Percentiles rank a stretch among this genome's conserved stretches.
phyloP scores from a whole-genome alignment of 352 stramenopile species.

The Globisporangium megalacanthum region DNA sequence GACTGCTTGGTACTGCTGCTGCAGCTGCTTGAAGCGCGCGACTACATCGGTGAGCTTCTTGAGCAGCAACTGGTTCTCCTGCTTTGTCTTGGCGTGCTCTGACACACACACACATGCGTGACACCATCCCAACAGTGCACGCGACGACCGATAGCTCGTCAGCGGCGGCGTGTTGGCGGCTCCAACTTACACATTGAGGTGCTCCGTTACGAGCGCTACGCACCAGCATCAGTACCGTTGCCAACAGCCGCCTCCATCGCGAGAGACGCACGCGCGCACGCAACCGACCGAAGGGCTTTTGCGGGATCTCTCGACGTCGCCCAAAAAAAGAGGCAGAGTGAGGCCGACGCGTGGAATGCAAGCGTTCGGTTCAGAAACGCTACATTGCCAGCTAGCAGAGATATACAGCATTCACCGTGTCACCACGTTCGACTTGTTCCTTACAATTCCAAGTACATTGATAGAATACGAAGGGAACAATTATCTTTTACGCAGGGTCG shows the following conservation, averaged over 20 bases:
- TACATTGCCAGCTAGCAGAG: too few relatives aligned
- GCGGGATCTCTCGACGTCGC: conserved; percentile 4
- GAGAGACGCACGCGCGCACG: not conserved
- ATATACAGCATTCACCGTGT: too few relatives aligned
- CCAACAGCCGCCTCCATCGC: conserved; percentile 4
- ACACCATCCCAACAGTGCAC: not conserved
- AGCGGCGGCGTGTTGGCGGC: not conserved
- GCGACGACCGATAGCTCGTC: not conserved
- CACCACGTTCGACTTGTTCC: too few relatives aligned
- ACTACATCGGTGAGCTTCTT: conserved; percentile 56
- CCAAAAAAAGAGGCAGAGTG: too few relatives aligned
- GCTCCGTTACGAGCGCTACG: not conserved
- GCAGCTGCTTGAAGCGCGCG: conserved; percentile 40
- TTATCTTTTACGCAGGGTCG: too few relatives aligned
- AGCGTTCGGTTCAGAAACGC: too few relatives aligned
- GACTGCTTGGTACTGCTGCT: conserved; percentile 41
- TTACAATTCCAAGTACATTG: too few relatives aligned
- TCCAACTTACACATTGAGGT: not conserved
- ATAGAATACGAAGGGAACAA: too few relatives aligned
- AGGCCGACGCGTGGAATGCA: too few relatives aligned
- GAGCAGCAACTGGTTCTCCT: conserved; percentile 51
- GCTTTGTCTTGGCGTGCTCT: conserved; percentile 34
- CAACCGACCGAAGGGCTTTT: not conserved
- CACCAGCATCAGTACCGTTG: conserved; percentile 1
- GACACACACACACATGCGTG: not conserved